These are phyloP conservation scores for Dalbergia oliveri DNA, from an alignment of 306 rosid species.

Conservation along the genomic window DNA sequence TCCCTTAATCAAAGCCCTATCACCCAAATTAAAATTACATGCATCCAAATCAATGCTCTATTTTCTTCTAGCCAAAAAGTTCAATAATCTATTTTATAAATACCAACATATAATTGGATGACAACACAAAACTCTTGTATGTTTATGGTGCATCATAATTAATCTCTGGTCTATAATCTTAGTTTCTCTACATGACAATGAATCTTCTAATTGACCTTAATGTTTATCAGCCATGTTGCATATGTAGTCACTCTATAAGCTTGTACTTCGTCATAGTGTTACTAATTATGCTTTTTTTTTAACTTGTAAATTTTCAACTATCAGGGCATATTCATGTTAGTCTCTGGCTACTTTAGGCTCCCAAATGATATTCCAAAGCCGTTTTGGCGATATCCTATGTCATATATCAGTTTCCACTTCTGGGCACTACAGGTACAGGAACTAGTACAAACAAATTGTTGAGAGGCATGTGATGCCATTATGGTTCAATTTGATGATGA, in stretches of 20 bases:
- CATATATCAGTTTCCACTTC: conserved; percentile 95
- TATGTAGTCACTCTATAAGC: not conserved
- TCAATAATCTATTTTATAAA: not conserved
- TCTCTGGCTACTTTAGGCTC: conserved; percentile 97
- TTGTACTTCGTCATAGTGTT: not conserved
- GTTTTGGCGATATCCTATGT: conserved; percentile 98
- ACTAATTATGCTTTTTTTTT: not conserved
- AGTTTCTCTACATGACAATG: not conserved
- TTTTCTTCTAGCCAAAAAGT: not conserved
- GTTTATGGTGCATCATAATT: too few relatives aligned
- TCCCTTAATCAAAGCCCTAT: not conserved
- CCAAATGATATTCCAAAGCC: conserved; percentile 98
- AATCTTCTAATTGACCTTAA: not conserved
- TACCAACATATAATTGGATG: too few relatives aligned
- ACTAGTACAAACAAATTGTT: not conserved
- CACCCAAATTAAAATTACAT: not conserved
- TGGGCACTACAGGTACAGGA: conserved; percentile 92
- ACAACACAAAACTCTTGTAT: too few relatives aligned
- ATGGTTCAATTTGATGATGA: not conserved
- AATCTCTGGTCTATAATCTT: not conserved
- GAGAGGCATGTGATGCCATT: not conserved
- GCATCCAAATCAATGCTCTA: conserved; percentile 1
- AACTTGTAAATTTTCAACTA: conserved; percentile 23
- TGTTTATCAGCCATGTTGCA: not conserved
- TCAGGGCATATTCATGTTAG: conserved; percentile 99